These are phyloP conservation scores for Saturnispora ahearnii DNA, from an alignment of 805 yeast species.

Conservation along the genomic window DNA sequence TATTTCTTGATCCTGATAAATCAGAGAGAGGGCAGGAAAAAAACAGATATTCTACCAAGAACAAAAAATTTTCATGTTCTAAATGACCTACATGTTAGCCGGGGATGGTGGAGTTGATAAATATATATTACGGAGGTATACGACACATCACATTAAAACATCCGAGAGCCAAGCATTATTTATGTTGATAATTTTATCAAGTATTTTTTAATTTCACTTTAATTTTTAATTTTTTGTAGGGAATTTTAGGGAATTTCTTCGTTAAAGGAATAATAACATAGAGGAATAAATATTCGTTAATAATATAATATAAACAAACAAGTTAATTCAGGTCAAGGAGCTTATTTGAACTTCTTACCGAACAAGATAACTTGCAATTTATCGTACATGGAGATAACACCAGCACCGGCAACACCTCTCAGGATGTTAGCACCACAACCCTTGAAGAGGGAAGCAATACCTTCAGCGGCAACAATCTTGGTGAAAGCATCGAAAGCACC, in stretches of 20 bases:
- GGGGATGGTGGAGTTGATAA: no score
- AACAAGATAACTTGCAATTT: constrained; percentile 90
- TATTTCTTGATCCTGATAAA: no score
- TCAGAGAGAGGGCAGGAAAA: no score
- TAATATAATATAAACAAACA: constrained; percentile 9
- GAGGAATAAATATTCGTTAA: constrained; percentile 10
- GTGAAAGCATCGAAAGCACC: constrained; percentile 92
- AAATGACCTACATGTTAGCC: no score
- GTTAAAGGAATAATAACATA: constrained; percentile 1
- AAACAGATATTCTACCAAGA: no score
- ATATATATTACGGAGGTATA: no score
- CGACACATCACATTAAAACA: no score
- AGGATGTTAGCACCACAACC: constrained; percentile 99
- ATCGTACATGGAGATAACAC: constrained; percentile 97
- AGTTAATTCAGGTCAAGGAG: constrained; percentile 15
- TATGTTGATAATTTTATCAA: no score
- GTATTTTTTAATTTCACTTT: no score
- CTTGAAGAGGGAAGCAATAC: constrained; percentile 88
- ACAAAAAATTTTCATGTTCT: no score
- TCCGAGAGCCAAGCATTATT: no score
- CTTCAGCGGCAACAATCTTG: constrained; percentile 92
- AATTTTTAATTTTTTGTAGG: no score
- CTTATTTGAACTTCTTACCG: constrained; percentile 87
- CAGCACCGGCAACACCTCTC: constrained; percentile 99
- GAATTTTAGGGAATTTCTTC: neutral